Evolutionary conservation across 345 rosid species (phyloP).

Genomic region (Dipteronia dyeriana): DNA sequence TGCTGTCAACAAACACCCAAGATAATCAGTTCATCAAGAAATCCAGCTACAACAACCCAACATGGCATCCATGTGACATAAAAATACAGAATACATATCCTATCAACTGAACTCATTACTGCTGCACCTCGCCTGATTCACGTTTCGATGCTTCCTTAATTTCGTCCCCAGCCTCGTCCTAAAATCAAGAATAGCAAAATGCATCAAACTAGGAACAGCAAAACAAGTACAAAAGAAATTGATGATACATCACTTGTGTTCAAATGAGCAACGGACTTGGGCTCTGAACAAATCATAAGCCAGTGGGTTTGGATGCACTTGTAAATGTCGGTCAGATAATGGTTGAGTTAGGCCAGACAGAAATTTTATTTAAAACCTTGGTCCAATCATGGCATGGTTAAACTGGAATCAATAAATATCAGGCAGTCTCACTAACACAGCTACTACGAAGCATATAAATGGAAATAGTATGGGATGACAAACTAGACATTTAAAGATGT

Average conservation of each 20-base stretch:
- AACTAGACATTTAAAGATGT: background rate
- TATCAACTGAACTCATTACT: conserved; percentile 38
- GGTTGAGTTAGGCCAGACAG: background rate
- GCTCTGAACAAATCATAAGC: background rate
- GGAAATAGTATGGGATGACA: background rate
- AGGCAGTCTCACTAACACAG: background rate
- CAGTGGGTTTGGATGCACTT: background rate
- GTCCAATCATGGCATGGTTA: background rate
- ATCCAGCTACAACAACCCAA: conserved; percentile 36
- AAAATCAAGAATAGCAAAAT: conserved; percentile 15
- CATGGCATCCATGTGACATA: conserved; percentile 36
- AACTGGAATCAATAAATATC: background rate
- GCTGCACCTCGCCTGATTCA: conserved; percentile 57
- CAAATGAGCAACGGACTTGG: too few species aligned
- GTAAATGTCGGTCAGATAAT: background rate
- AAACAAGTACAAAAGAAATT: background rate
- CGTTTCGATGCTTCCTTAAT: conserved; percentile 80
- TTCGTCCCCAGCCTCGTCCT: conserved; percentile 91
- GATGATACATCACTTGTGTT: background rate
- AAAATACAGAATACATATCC: conserved; percentile 34
- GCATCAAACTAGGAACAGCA: background rate
- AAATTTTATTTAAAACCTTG: background rate
- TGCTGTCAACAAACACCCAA: conserved; percentile 12
- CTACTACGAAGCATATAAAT: too few species aligned
- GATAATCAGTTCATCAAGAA: conserved; percentile 33